phyloP scores from a whole-genome alignment of 805 yeast genomes.

The Kockiozyma suomiensis region DNA sequence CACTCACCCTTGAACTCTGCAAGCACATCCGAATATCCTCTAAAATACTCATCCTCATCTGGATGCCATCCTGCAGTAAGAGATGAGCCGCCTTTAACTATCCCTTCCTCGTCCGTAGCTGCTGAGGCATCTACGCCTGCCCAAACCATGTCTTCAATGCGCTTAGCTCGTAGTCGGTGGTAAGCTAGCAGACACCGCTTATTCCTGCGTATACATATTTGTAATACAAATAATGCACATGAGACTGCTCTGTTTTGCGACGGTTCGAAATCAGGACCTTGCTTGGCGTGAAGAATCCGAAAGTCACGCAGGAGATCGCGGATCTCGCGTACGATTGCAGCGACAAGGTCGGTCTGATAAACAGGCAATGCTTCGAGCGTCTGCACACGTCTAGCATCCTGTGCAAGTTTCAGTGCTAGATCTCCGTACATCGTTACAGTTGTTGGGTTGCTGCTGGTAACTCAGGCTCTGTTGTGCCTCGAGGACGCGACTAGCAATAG shows the following conservation, averaged over 20 bases:
- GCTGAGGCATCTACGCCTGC: slow-evolving; percentile 36
- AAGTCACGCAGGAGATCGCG: slow-evolving; percentile 51
- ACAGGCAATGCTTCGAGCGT: slow-evolving; percentile 66
- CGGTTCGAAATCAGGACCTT: slow-evolving; percentile 29
- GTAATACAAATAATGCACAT: slow-evolving; percentile 59
- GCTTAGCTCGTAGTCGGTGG: slow-evolving; percentile 68
- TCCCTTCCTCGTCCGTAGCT: slow-evolving; percentile 46
- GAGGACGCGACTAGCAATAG: neutral
- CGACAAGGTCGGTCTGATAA: slow-evolving; percentile 71
- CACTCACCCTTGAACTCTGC: slow-evolving; percentile 77
- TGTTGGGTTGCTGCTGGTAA: too few relatives aligned
- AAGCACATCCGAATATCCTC: slow-evolving; percentile 68
- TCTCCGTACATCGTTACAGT: slow-evolving; percentile 77
- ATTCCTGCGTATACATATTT: slow-evolving; percentile 79
- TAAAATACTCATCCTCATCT: slow-evolving; percentile 76
- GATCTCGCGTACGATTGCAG: slow-evolving; percentile 71
- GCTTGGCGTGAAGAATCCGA: slow-evolving; percentile 9
- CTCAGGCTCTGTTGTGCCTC: neutral
- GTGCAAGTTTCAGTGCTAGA: slow-evolving; percentile 73
- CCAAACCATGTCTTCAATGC: slow-evolving; percentile 49
- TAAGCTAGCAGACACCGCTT: slow-evolving; percentile 88
- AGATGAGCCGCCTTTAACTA: neutral
- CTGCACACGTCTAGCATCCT: slow-evolving; percentile 80
- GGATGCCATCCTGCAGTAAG: slow-evolving; percentile 53
- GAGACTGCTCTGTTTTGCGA: slow-evolving; percentile 41